Conservation (phyloP, 441 rosid genomes). For the Raphanus hybrid region DNA sequence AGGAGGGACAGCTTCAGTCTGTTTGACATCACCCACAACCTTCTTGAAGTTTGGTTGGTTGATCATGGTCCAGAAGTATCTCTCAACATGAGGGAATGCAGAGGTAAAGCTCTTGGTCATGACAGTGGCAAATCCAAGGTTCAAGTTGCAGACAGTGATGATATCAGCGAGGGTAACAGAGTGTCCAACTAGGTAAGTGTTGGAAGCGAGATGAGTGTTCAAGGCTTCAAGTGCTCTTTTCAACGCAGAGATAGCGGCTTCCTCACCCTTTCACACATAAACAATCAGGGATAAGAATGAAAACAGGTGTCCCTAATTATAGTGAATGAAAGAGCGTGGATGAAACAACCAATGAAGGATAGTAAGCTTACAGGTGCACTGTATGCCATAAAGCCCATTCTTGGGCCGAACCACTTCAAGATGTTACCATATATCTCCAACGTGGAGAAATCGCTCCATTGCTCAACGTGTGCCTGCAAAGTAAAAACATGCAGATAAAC, state of each 20-base stretch:
- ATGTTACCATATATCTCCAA: slow-evolving; percentile 73
- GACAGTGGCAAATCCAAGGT: not conserved
- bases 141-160: slow-evolving; percentile 1
- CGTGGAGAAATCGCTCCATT: slow-evolving; percentile 88
- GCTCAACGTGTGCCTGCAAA: slow-evolving; percentile 79
- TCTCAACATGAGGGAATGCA: not conserved
- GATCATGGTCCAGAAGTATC: not conserved
- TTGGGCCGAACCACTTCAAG: slow-evolving; percentile 58
- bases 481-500: slow-evolving; percentile 1
- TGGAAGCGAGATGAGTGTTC: not conserved
- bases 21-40: not conserved
- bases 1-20: not conserved
- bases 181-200: slow-evolving; percentile 2
- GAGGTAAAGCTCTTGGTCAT: not conserved
- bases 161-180: not conserved
- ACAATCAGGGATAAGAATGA: slow-evolving; percentile 17
- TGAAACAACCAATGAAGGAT: not conserved
- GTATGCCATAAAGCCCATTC: slow-evolving; percentile 55
- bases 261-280: not conserved
- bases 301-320: not conserved
- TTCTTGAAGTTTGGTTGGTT: not conserved
- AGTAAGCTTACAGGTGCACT: slow-evolving; percentile 65
- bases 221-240: not conserved
- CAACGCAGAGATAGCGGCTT: not conserved
- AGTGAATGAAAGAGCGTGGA: not conserved